A percentile compares a stretch with the other conserved stretches of the same genome.
Conservation (phyloP, 2,329 filamentous ascomycete species). For the Sclerotinia sclerotiorum region DNA sequence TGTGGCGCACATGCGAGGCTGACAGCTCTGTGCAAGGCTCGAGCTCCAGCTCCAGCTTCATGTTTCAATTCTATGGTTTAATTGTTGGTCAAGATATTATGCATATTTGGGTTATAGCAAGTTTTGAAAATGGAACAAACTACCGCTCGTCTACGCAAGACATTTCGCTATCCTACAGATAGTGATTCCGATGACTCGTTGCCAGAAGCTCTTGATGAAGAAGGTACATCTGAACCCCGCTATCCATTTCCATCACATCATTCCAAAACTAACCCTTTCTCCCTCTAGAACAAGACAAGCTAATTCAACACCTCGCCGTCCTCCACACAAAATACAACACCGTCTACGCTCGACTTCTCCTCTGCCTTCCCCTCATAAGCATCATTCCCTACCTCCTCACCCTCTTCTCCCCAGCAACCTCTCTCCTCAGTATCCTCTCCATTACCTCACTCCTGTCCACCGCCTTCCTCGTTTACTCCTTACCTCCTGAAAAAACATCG, state of each 20-base stretch:
- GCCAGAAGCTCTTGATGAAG: conserved; percentile 69
- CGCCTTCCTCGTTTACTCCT: conserved; percentile 57
- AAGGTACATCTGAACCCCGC: conserved; percentile 52
- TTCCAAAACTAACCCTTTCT: conserved; percentile 23
- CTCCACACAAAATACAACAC: conserved; percentile 59
- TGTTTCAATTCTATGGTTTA: background rate
- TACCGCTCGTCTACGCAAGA: conserved; percentile 67
- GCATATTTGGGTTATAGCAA: background rate
- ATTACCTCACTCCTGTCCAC: conserved; percentile 64
- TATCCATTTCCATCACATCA: conserved; percentile 26
- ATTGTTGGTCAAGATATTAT: background rate
- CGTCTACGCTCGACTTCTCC: conserved; percentile 58
- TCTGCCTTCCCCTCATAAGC: conserved; percentile 58
- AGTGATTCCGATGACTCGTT: conserved; percentile 52
- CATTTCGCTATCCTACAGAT: conserved; percentile 73
- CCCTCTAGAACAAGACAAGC: conserved; percentile 58
- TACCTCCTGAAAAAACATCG: conserved; percentile 57
- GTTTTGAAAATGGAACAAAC: conserved; percentile 33
- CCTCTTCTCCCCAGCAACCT: conserved; percentile 44
- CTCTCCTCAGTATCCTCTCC: conserved; percentile 51
- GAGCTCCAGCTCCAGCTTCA: background rate
- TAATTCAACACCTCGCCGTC: conserved; percentile 56
- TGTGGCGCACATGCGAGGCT: conserved; percentile 27
- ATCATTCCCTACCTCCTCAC: conserved; percentile 55
- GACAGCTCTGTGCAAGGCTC: conserved; percentile 11